Evolutionary conservation across 371 early-diverging fungal species (phyloP).

Genomic region (Syncephalastrum racemosum): DNA sequence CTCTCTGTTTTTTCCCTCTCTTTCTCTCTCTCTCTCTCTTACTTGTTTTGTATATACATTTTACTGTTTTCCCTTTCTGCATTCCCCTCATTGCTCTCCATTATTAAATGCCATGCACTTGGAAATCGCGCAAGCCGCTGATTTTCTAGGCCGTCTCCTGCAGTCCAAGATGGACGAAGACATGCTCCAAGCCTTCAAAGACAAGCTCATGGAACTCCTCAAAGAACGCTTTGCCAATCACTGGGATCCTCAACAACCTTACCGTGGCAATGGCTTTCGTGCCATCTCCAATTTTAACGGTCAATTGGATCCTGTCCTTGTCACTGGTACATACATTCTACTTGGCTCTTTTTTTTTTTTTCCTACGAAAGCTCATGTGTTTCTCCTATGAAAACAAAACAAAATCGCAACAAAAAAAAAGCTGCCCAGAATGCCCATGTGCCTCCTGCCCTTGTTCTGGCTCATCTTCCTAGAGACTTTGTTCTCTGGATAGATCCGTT

Average conservation of each 20-base stretch:
- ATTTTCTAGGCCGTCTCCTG: conserved; percentile 57
- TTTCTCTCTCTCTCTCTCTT: conserved; percentile 5
- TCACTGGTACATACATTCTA: conserved; percentile 29
- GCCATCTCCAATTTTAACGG: conserved; percentile 72
- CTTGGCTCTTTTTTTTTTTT: not conserved
- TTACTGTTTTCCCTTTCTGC: conserved; percentile 7
- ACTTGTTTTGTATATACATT: conserved; percentile 8
- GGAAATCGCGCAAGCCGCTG: conserved; percentile 63
- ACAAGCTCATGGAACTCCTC: conserved; percentile 44
- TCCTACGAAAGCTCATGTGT: not conserved
- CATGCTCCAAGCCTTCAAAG: conserved; percentile 34
- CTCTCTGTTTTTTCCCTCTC: not conserved
- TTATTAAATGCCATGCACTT: conserved; percentile 49
- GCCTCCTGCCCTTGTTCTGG: conserved; percentile 21
- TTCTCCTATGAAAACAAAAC: not conserved
- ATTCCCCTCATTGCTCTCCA: conserved; percentile 5
- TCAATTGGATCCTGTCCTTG: conserved; percentile 62
- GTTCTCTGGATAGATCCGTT: conserved; percentile 87
- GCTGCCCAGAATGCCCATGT: conserved; percentile 31
- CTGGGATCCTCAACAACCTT: conserved; percentile 73
- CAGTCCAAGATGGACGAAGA: conserved; percentile 46
- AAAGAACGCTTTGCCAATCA: conserved; percentile 56
- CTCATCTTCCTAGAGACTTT: conserved; percentile 69
- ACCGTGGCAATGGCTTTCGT: conserved; percentile 74
- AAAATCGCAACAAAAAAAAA: conserved; percentile 1